A percentile compares a stretch with the other conserved stretches of the same genome.
These are phyloP conservation scores for Colletotrichum cordylinicola DNA, from an alignment of 2,329 filamentous ascomycete genomes.

Conservation along the genomic window DNA sequence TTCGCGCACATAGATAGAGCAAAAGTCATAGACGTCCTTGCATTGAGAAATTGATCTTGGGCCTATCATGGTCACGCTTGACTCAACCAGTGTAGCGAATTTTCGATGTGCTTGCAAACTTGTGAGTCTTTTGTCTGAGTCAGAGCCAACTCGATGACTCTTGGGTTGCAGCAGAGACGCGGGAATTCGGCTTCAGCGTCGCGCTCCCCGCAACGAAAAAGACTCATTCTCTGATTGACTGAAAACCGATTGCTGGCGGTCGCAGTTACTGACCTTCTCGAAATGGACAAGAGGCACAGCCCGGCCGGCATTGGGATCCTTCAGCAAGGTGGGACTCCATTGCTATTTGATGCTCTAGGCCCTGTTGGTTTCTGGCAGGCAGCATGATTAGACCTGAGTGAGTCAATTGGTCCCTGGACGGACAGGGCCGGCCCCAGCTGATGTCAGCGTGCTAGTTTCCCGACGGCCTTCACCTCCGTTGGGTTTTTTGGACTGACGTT, in stretches of 20 bases:
- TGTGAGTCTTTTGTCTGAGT: neutral
- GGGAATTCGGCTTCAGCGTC: neutral
- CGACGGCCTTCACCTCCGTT: neutral
- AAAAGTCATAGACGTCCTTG: neutral
- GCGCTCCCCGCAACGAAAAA: neutral
- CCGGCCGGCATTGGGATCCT: neutral
- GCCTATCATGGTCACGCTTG: neutral
- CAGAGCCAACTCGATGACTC: neutral
- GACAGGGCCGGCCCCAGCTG: neutral
- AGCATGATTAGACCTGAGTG: neutral
- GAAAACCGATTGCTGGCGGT: neutral
- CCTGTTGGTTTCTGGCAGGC: neutral
- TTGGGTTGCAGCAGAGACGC: neutral
- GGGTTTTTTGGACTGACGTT: neutral
- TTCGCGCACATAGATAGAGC: neutral
- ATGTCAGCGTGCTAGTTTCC: neutral
- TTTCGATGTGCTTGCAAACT: neutral
- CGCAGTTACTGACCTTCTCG: slow-evolving; percentile 1
- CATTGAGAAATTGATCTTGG: neutral
- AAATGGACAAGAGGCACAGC: neutral
- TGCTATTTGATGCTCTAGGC: neutral
- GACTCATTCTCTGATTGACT: neutral
- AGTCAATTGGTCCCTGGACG: neutral
- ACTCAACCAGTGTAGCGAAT: neutral
- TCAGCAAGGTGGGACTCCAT: too few species aligned